Percentiles rank a stretch among this genome's conserved stretches.
These are phyloP conservation scores for Avicennia marina DNA, from an alignment of 257 asterid genomes.

Conservation along the genomic window DNA sequence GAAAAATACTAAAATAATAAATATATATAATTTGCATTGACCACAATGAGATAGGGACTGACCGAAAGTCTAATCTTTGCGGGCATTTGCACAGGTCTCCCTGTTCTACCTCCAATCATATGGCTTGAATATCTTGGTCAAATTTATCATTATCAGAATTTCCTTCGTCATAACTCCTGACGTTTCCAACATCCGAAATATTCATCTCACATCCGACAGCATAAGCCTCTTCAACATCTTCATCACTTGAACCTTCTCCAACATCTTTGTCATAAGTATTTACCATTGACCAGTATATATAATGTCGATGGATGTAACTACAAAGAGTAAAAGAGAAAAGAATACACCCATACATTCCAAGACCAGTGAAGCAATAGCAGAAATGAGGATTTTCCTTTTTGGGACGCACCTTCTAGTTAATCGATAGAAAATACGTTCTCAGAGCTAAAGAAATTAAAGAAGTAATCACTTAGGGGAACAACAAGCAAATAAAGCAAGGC, in stretches of 20 bases:
- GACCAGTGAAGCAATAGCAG: no score
- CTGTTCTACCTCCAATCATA: conserved; percentile 46
- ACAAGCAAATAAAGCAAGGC: conserved; percentile 15
- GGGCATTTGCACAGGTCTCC: conserved; percentile 53
- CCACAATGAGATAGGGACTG: conserved; percentile 80
- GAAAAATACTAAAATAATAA: no score
- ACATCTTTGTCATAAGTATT: conserved; percentile 41
- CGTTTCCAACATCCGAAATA: conserved; percentile 35
- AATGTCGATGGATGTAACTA: conserved; percentile 74
- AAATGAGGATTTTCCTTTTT: no score
- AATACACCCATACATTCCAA: no score
- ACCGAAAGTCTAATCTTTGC: conserved; percentile 70
- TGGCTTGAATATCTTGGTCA: conserved; percentile 30
- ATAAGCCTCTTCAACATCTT: conserved; percentile 36
- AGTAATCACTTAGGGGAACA: no score
- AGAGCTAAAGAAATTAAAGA: no score
- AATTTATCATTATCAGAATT: conserved; percentile 47
- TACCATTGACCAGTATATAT: conserved; percentile 85
- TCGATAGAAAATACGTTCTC: no score
- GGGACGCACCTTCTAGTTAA: no score
- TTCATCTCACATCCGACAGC: conserved; percentile 30
- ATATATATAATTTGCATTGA: no score
- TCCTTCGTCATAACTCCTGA: conserved; percentile 27
- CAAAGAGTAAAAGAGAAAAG: conserved; percentile 9
- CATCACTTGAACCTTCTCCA: conserved; percentile 55